A percentile compares a stretch with the other conserved stretches of the same genome.
Conservation (phyloP, 2,329 filamentous ascomycete species). For the Fusarium sp. region DNA sequence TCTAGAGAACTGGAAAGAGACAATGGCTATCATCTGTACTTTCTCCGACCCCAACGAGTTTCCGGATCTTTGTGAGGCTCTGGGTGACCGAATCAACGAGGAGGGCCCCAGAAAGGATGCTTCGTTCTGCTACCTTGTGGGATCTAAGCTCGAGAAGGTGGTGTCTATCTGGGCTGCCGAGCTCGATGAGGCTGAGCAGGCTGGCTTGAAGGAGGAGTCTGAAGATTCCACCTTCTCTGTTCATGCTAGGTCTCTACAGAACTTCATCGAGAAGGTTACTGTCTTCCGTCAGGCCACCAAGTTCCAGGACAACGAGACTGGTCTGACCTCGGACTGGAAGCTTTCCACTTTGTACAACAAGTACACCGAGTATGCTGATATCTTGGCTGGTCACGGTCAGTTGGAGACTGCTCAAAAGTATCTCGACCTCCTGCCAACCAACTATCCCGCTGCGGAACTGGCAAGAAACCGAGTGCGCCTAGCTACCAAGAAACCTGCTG, state of each 20-base stretch:
- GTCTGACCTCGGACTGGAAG: slow-evolving; percentile 86
- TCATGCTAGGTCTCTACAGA: slow-evolving; percentile 88
- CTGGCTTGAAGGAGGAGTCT: slow-evolving; percentile 76
- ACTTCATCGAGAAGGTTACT: slow-evolving; percentile 98
- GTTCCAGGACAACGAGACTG: slow-evolving; percentile 85
- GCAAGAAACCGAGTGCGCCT: slow-evolving; percentile 88
- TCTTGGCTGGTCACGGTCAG: slow-evolving; percentile 91
- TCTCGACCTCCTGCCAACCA: slow-evolving; percentile 84
- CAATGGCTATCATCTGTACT: slow-evolving; percentile 95
- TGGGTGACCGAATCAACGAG: slow-evolving; percentile 92
- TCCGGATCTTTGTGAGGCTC: slow-evolving; percentile 92
- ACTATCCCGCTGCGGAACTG: slow-evolving; percentile 89
- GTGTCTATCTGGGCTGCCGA: slow-evolving; percentile 94
- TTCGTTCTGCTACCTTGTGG: slow-evolving; percentile 95
- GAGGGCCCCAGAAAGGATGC: slow-evolving; percentile 86
- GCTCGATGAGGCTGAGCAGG: slow-evolving; percentile 86
- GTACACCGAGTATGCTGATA: slow-evolving; percentile 97
- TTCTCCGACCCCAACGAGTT: slow-evolving; percentile 94
- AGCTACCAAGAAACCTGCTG: slow-evolving; percentile 73
- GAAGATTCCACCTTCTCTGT: slow-evolving; percentile 91
- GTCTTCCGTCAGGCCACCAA: slow-evolving; percentile 95
- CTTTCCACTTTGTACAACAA: slow-evolving; percentile 90
- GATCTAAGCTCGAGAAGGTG: slow-evolving; percentile 97
- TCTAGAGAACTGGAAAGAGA: slow-evolving; percentile 94
- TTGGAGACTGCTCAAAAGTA: slow-evolving; percentile 91